Evolutionary conservation across 2,329 filamentous ascomycete genomes (phyloP).

Genomic region (Penicillium fuscoglaucum): DNA sequence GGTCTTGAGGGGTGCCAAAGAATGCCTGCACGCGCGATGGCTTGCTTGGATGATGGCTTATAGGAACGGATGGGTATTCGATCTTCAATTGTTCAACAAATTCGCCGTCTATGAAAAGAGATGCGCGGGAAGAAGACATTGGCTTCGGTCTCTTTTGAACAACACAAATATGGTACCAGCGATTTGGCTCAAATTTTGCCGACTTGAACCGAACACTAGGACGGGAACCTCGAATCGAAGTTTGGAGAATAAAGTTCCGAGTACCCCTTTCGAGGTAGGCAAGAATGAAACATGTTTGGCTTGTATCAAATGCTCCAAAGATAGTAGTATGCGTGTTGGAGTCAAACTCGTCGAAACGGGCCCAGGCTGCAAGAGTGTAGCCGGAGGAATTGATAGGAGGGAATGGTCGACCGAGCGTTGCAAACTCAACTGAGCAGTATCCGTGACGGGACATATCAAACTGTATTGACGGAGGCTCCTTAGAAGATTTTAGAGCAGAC

Average conservation of each 20-base stretch:
- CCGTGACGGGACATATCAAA: conserved; percentile 90
- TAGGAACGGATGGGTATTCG: conserved; percentile 77
- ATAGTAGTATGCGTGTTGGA: conserved; percentile 83
- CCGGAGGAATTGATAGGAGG: conserved; percentile 76
- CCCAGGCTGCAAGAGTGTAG: conserved; percentile 89
- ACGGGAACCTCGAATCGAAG: conserved; percentile 79
- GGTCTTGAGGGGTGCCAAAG: conserved; percentile 84
- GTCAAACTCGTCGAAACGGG: conserved; percentile 85
- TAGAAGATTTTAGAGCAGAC: conserved; percentile 70
- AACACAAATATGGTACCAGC: conserved; percentile 92
- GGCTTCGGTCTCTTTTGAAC: conserved; percentile 79
- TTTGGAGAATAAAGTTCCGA: conserved; percentile 91
- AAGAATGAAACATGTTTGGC: conserved; percentile 89
- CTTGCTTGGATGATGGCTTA: conserved; percentile 56
- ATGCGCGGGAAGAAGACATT: conserved; percentile 74
- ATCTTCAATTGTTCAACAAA: conserved; percentile 91
- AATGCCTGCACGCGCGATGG: conserved; percentile 77
- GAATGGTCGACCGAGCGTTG: conserved; percentile 80
- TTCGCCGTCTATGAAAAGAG: conserved; percentile 87
- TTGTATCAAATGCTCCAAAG: conserved; percentile 90
- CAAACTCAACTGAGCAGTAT: conserved; percentile 84
- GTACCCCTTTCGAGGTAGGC: conserved; percentile 93
- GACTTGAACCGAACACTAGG: conserved; percentile 94
- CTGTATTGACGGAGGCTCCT: conserved; percentile 80
- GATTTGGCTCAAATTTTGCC: conserved; percentile 69